Percentiles rank a stretch among this genome's conserved stretches.
phyloP scores from a whole-genome alignment of 23 red algal genomes.

The Gracilaria domingensis region DNA sequence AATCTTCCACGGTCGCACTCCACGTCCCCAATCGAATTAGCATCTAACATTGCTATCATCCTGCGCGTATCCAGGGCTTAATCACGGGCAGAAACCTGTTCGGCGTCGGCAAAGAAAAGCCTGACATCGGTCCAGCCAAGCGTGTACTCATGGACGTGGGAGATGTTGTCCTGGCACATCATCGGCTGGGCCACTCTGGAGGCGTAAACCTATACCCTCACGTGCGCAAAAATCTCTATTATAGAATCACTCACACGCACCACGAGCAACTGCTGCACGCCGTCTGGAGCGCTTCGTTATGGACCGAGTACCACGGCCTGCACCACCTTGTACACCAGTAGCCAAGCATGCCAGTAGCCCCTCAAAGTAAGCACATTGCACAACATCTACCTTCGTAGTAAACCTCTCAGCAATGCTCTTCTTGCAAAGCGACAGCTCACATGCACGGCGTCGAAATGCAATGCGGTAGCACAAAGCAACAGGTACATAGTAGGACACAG shows the following conservation, averaged over 20 bases:
- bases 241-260: constrained; percentile 26
- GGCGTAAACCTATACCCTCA: constrained; percentile 41
- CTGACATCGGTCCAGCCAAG: constrained; percentile 33
- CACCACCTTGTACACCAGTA: neutral
- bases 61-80: neutral
- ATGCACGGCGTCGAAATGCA: neutral
- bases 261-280: constrained; percentile 4
- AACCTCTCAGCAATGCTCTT: neutral
- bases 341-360: too few species aligned
- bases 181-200: constrained; percentile 43
- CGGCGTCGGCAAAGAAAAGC: constrained; percentile 10
- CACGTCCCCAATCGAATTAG: neutral
- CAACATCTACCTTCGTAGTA: neutral
- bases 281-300: constrained; percentile 35
- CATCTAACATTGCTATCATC: neutral
- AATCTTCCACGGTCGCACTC: neutral
- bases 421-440: neutral
- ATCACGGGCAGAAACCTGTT: constrained; percentile 15
- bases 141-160: constrained; percentile 46
- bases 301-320: constrained; percentile 19
- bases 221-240: constrained; percentile 60
- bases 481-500: neutral
- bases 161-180: constrained; percentile 56
- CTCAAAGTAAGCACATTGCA: neutral
- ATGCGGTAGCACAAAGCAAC: neutral